These are phyloP conservation scores for Adansonia rubrostipa DNA, from an alignment of 441 rosid genomes.

Conservation along the genomic window DNA sequence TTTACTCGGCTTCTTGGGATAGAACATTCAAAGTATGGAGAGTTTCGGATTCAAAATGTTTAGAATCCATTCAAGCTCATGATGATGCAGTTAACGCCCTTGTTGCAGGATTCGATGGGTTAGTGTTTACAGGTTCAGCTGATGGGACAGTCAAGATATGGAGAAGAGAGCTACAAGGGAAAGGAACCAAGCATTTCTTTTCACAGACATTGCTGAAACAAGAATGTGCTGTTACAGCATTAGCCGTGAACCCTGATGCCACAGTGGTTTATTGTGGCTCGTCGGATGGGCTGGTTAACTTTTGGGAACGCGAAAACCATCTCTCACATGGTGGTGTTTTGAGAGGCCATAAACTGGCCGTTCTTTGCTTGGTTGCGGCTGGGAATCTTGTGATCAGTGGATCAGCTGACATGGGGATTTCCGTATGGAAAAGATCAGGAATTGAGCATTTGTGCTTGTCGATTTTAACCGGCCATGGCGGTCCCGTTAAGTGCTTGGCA, in stretches of 20 bases:
- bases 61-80: constrained; percentile 76
- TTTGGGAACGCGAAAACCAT: constrained; percentile 68
- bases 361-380: constrained; percentile 69
- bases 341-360: constrained; percentile 78
- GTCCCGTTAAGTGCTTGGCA: constrained; percentile 92
- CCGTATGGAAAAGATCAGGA: constrained; percentile 75
- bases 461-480: constrained; percentile 67
- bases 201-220: constrained; percentile 80
- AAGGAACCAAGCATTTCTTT: constrained; percentile 83
- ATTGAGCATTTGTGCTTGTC: constrained; percentile 64
- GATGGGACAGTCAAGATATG: constrained; percentile 89
- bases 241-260: constrained; percentile 59
- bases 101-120: constrained; percentile 72
- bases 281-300: constrained; percentile 84
- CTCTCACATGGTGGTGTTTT: constrained; percentile 68
- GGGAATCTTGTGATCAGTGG: constrained; percentile 80
- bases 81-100: constrained; percentile 83
- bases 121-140: constrained; percentile 88
- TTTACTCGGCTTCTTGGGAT: constrained; percentile 90
- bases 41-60: constrained; percentile 61
- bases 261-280: constrained; percentile 77
- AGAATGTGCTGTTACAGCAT: constrained; percentile 78
- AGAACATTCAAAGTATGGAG: constrained; percentile 88
- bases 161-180: constrained; percentile 85
- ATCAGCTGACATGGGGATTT: constrained; percentile 80